These are phyloP conservation scores for Fusarium robinianum DNA, from an alignment of 2,329 filamentous ascomycete genomes.

Conservation along the genomic window DNA sequence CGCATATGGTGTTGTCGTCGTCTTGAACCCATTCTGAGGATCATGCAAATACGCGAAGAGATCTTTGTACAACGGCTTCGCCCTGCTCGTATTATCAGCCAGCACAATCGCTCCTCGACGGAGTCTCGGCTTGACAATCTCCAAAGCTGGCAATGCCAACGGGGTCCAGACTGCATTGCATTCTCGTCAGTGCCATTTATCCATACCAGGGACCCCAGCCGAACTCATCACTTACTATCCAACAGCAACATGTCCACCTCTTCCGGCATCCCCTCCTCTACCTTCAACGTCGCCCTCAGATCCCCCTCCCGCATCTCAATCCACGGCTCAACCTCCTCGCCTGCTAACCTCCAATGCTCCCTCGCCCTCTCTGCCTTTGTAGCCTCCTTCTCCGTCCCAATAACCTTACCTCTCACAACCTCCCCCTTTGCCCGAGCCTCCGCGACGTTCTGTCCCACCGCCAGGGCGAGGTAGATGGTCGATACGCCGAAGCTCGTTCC, in stretches of 20 bases:
- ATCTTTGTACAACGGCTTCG: constrained; percentile 51
- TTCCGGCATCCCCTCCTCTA: constrained; percentile 45
- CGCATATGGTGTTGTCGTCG: constrained; percentile 39
- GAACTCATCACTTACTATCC: constrained; percentile 56
- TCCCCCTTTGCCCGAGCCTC: constrained; percentile 21
- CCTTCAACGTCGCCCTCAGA: constrained; percentile 56
- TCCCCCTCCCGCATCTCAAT: constrained; percentile 65
- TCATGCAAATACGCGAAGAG: constrained; percentile 52
- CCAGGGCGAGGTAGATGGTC: constrained; percentile 66
- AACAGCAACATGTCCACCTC: constrained; percentile 62
- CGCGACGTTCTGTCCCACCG: constrained; percentile 54
- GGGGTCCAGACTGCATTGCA: constrained; percentile 56
- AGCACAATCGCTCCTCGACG: constrained; percentile 54
- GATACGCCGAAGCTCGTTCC: constrained; percentile 66
- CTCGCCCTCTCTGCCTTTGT: constrained; percentile 56
- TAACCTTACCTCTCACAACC: constrained; percentile 44
- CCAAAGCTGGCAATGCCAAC: constrained; percentile 57
- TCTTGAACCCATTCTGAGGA: constrained; percentile 54
- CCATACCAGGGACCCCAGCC: background rate
- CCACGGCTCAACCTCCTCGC: constrained; percentile 52
- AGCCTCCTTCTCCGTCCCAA: constrained; percentile 64
- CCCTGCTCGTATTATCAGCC: constrained; percentile 52
- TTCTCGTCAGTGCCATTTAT: constrained; percentile 1
- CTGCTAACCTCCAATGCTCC: constrained; percentile 59
- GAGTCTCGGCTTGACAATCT: constrained; percentile 52